Percentiles rank a stretch among this genome's conserved stretches.
These are phyloP conservation scores for Poteriospumella lacustris DNA, from an alignment of 108 stramenopile species.

Conservation along the genomic window DNA sequence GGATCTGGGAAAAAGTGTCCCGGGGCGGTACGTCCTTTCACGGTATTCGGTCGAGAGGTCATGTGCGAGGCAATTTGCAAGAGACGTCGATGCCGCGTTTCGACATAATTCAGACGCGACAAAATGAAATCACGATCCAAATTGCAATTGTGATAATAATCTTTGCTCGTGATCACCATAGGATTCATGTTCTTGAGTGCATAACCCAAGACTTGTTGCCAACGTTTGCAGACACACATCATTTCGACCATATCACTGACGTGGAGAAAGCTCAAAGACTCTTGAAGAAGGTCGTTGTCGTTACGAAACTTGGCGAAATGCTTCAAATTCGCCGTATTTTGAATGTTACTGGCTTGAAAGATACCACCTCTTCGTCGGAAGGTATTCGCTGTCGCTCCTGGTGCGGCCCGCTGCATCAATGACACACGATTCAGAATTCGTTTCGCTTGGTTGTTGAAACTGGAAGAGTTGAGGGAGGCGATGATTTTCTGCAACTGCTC, in stretches of 20 bases:
- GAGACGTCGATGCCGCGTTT: too few relatives aligned
- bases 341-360: neutral
- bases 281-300: neutral
- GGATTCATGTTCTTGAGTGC: neutral
- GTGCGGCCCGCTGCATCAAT: too few relatives aligned
- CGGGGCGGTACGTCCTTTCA: too few relatives aligned
- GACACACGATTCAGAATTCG: neutral
- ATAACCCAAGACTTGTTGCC: neutral
- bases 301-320: slow-evolving; percentile 13
- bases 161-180: neutral
- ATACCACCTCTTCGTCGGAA: neutral
- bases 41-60: too few relatives aligned
- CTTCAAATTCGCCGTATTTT: neutral
- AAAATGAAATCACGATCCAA: neutral
- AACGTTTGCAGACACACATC: neutral
- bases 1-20: too few relatives aligned
- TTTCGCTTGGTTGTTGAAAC: neutral
- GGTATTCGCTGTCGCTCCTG: neutral
- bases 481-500: neutral
- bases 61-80: neutral
- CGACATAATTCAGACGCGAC: too few relatives aligned
- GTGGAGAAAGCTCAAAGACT: neutral
- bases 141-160: neutral
- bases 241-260: slow-evolving; percentile 1
- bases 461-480: neutral